Conservation (phyloP, 1,139 yeast species). For the Tardiomyces depauwii region DNA sequence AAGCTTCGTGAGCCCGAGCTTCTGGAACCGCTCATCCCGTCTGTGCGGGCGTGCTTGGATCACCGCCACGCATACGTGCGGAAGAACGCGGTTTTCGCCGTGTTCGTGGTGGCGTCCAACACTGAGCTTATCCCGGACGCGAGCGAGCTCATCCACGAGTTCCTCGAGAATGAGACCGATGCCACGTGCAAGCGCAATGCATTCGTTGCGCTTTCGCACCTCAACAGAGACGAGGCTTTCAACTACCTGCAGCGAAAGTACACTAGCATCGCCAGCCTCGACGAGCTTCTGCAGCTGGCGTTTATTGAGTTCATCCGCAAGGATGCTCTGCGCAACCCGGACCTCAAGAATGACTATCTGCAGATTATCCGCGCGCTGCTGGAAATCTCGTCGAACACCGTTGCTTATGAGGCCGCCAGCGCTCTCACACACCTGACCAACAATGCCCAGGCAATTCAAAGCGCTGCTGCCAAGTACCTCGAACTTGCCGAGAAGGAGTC, state of each 20-base stretch:
- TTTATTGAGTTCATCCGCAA: conserved; percentile 85
- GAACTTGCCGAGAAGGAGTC: conserved; percentile 86
- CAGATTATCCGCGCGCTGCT: conserved; percentile 63
- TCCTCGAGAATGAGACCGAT: conserved; percentile 75
- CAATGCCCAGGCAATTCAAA: conserved; percentile 58
- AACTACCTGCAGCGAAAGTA: conserved; percentile 69
- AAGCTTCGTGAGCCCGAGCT: conserved; percentile 89
- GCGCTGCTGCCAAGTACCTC: conserved; percentile 73
- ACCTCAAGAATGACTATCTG: conserved; percentile 60
- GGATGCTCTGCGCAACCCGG: conserved; percentile 57
- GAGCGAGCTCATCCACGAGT: conserved; percentile 64
- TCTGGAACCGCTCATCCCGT: conserved; percentile 90
- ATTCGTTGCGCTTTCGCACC: conserved; percentile 72
- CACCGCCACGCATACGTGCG: conserved; percentile 98
- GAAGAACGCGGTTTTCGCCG: conserved; percentile 91
- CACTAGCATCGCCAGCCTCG: conserved; percentile 52
- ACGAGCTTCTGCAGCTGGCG: conserved; percentile 78
- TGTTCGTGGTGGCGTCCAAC: conserved; percentile 60
- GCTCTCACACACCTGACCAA: conserved; percentile 67
- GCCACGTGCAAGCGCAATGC: conserved; percentile 95
- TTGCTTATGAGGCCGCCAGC: conserved; percentile 84
- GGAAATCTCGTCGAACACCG: conserved; percentile 63
- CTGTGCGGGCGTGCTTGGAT: conserved; percentile 81
- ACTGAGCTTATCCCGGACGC: conserved; percentile 91
- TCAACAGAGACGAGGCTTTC: conserved; percentile 79